Percentiles rank a stretch among this genome's conserved stretches.
Evolutionary conservation across 2,329 filamentous ascomycete genomes (phyloP).

Genomic region (Aspergillus sp.): DNA sequence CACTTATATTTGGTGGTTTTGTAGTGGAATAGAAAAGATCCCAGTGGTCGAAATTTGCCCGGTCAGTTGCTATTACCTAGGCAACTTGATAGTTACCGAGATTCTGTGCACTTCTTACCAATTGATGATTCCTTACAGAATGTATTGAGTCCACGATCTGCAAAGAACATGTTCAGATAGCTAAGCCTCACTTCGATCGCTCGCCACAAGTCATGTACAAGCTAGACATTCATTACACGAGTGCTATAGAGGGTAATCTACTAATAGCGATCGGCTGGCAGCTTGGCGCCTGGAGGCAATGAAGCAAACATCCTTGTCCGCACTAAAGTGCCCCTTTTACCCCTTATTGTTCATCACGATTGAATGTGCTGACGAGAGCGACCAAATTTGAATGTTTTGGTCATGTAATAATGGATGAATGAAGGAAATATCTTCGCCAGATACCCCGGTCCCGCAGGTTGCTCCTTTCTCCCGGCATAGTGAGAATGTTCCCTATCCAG

Average conservation of each 20-base stretch:
- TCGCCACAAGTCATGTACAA: not conserved
- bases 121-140: not conserved
- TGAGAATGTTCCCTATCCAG: not conserved
- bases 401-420: not conserved
- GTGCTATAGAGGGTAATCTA: constrained; percentile 9
- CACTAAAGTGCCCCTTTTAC: constrained; percentile 16
- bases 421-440: not conserved
- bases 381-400: not conserved
- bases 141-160: not conserved
- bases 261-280: constrained; percentile 11
- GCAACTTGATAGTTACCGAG: not conserved
- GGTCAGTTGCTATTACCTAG: not conserved
- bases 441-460: not conserved
- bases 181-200: not conserved
- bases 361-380: not conserved
- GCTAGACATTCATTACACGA: no score
- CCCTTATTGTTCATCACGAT: constrained; percentile 4
- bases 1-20: not conserved
- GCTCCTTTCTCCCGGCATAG: not conserved
- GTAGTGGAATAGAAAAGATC: not conserved
- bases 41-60: not conserved
- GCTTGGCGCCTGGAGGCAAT: not conserved
- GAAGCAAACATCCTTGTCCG: constrained; percentile 1
- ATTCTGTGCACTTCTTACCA: not conserved
- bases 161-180: not conserved